Percentiles rank a stretch among this genome's conserved stretches.
phyloP scores from a whole-genome alignment of 345 rosid species.

The Cardiospermum halicacabum region DNA sequence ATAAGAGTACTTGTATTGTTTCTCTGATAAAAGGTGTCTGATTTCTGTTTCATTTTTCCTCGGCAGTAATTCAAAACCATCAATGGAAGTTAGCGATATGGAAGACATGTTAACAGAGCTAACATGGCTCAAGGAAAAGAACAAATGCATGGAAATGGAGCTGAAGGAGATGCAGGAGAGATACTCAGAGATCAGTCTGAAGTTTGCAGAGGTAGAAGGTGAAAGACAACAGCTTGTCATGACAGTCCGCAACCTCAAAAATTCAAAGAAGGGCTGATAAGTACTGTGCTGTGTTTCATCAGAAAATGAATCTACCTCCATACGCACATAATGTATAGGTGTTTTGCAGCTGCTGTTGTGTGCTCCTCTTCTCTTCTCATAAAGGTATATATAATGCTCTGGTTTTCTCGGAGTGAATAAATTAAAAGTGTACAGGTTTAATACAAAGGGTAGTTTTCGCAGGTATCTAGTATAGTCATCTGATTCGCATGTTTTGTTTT shows the following conservation, averaged over 20 bases:
- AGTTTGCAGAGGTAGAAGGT: constrained; percentile 96
- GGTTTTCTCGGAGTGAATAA: constrained; percentile 25
- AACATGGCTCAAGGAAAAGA: constrained; percentile 47
- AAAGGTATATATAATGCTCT: constrained; percentile 6
- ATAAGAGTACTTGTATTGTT: neutral
- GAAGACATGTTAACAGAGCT: constrained; percentile 39
- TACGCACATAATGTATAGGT: constrained; percentile 41
- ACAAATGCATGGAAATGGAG: constrained; percentile 59
- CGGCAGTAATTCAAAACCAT: constrained; percentile 24
- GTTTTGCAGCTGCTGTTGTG: constrained; percentile 18
- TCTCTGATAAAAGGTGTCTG: neutral
- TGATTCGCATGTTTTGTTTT: constrained; percentile 15
- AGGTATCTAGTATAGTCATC: constrained; percentile 17
- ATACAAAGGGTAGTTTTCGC: constrained; percentile 16
- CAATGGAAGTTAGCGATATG: constrained; percentile 5
- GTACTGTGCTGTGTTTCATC: constrained; percentile 24
- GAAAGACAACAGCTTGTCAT: constrained; percentile 94
- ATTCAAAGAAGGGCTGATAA: constrained; percentile 43
- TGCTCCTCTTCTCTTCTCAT: neutral
- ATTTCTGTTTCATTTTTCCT: constrained; percentile 9
- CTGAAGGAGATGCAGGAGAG: constrained; percentile 87
- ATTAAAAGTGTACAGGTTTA: constrained; percentile 34
- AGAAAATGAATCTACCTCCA: constrained; percentile 16
- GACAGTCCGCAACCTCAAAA: constrained; percentile 73
- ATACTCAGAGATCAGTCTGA: constrained; percentile 84